These are phyloP conservation scores for Penicillium sp. DNA, from an alignment of 2,329 filamentous ascomycete species.

Conservation along the genomic window DNA sequence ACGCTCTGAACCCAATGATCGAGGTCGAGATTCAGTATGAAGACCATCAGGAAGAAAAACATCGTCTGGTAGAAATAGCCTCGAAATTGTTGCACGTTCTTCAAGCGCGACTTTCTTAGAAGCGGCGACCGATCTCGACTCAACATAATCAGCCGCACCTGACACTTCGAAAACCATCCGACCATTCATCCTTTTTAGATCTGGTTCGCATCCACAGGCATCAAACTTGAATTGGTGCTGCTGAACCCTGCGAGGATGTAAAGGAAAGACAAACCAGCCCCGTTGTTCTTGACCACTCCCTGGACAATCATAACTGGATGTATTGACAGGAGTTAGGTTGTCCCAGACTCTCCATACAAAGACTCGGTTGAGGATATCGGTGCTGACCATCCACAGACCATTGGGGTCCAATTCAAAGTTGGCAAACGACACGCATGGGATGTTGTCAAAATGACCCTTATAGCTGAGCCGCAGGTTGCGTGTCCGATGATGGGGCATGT, in stretches of 20 bases:
- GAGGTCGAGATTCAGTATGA: background rate
- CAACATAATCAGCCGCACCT: conserved; percentile 25
- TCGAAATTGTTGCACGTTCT: background rate
- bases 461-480: conserved; percentile 47
- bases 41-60: conserved; percentile 32
- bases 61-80: conserved; percentile 19
- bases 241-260: conserved; percentile 47
- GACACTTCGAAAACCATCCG: conserved; percentile 34
- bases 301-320: conserved; percentile 25
- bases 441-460: conserved; percentile 50
- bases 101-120: background rate
- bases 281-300: conserved; percentile 26
- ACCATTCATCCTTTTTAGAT: conserved; percentile 16
- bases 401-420: conserved; percentile 57
- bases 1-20: background rate
- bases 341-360: conserved; percentile 53
- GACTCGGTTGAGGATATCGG: conserved; percentile 54
- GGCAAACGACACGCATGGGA: conserved; percentile 59
- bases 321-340: conserved; percentile 28
- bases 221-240: conserved; percentile 35
- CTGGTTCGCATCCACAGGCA: conserved; percentile 42
- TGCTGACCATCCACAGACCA: conserved; percentile 58
- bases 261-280: conserved; percentile 49
- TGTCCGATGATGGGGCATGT: conserved; percentile 37
- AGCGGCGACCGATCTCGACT: conserved; percentile 29